These are phyloP conservation scores for Amyloporia xantha DNA, from an alignment of 768 basidiomycete species.

Conservation along the genomic window DNA sequence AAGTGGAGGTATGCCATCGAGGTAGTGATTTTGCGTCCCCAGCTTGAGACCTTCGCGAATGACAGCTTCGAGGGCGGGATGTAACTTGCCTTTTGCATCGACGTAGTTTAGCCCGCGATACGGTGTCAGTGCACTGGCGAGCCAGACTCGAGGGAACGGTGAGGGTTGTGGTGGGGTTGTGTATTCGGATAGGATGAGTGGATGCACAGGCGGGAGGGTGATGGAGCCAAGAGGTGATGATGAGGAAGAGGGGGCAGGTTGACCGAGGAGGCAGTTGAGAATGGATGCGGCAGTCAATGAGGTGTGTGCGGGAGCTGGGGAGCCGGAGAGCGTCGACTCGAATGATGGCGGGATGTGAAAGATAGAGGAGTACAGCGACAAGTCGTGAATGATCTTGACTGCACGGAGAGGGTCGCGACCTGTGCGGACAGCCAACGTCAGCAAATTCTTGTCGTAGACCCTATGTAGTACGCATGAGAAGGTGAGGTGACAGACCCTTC, in stretches of 20 bases:
- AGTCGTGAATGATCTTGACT: slow-evolving; percentile 64
- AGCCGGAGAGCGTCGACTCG: slow-evolving; percentile 37
- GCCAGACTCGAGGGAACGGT: slow-evolving; percentile 58
- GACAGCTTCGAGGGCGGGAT: slow-evolving; percentile 57
- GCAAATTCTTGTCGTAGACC: too few species aligned
- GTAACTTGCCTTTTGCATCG: slow-evolving; percentile 58
- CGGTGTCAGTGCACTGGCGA: slow-evolving; percentile 73
- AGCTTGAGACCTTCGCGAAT: slow-evolving; percentile 83
- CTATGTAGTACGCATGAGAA: not conserved
- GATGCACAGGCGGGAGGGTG: slow-evolving; percentile 40
- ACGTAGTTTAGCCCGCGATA: slow-evolving; percentile 51
- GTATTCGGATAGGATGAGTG: slow-evolving; percentile 34
- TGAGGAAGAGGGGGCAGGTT: slow-evolving; percentile 7
- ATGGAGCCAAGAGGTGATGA: slow-evolving; percentile 6
- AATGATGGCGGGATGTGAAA: slow-evolving; percentile 51
- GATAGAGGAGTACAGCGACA: slow-evolving; percentile 64
- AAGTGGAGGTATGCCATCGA: slow-evolving; percentile 67
- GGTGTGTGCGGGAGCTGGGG: slow-evolving; percentile 24
- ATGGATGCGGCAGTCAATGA: not conserved
- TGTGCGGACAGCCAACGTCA: slow-evolving; percentile 25
- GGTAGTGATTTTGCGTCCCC: slow-evolving; percentile 67
- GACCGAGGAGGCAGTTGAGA: not conserved
- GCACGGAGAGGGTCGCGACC: slow-evolving; percentile 71
- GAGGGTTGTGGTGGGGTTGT: slow-evolving; percentile 28
- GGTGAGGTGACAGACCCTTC: slow-evolving; percentile 49